Evolutionary conservation across 371 early-diverging fungal species (phyloP), one percentile per base, ranked within the genome.

Genomic region (Mucor saturninus): DNA sequence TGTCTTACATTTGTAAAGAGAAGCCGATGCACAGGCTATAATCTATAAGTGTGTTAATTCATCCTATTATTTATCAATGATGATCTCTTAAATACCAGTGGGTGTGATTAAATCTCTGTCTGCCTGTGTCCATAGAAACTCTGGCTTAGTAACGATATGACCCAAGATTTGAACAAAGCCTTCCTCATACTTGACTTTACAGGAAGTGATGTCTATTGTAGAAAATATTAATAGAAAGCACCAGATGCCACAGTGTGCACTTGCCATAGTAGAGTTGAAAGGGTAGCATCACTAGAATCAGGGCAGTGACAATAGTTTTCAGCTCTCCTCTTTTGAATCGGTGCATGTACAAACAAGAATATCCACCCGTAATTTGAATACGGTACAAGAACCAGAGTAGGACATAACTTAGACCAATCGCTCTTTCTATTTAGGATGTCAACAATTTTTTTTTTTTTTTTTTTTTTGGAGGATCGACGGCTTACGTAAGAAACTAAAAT

Each of bases 181-280:
- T 69, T 80, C 80, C 49, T 78, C 63, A 53, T 83, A 83, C 55
- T 78, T 81, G 42, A 83, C 72, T 64, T 69, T 80, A 46, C 77
- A 74, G 7, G 80, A 80, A 32, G 59, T 65, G 26, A 76, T 67
- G 63, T 75, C 77, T 79, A 64, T 3, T 14, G 8, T n/a, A 29
- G 31, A 1, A 56, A 5, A 10, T 50, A 4, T 5, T 54, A n/a
- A 26, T 35, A 21, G 1, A 21, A 21, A 21, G 21, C 21, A 21
- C 21, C 21, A 21, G 21, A 21, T 21, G 21, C 21, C 21, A 21
- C 21, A 21, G 21, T 21, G 21, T 21, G 21, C 21, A 5, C 30
- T 59, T 77, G 71, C 82, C 82, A 64, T 81, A 83, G 52, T 74
- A 72, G 29, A 80, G 55, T 59, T 79, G 80, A 68, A 77, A 82